Conservation (phyloP, 768 basidiomycete genomes). For the Suillus ampliporus region DNA sequence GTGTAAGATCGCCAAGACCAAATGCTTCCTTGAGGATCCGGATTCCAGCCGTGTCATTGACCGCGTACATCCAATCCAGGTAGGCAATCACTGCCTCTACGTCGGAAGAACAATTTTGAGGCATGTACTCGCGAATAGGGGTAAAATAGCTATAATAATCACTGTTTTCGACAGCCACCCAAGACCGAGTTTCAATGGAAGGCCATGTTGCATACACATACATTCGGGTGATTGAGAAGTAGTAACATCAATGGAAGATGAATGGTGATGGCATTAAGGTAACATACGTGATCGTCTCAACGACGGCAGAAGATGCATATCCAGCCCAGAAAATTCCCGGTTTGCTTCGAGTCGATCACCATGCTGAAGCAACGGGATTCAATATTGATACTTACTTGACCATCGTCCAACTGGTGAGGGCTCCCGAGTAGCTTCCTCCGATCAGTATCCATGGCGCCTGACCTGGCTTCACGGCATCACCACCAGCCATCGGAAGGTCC, state of each 20-base stretch:
- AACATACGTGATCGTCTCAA: conserved; percentile 48
- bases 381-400: conserved; percentile 53
- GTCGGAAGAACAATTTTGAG: conserved; percentile 75
- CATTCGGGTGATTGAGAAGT: not conserved
- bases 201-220: not conserved
- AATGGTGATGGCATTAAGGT: conserved; percentile 4
- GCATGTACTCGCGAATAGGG: conserved; percentile 59
- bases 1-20: conserved; percentile 59
- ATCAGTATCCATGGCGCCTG: conserved; percentile 48
- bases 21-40: conserved; percentile 59
- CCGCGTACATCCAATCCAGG: conserved; percentile 60
- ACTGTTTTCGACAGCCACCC: conserved; percentile 8
- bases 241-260: not conserved
- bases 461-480: conserved; percentile 60
- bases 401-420: conserved; percentile 69
- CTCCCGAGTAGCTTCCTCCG: conserved; percentile 51
- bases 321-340: conserved; percentile 47
- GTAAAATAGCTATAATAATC: conserved; percentile 62
- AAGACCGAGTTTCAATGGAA: no score
- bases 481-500: conserved; percentile 68
- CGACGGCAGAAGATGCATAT: conserved; percentile 52
- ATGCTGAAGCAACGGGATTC: not conserved
- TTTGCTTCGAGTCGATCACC: conserved; percentile 28
- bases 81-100: conserved; percentile 65
- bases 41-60: conserved; percentile 51